phyloP scores from a whole-genome alignment of 2,329 filamentous ascomycete genomes.

The Penicillium aurantiogriseum region DNA sequence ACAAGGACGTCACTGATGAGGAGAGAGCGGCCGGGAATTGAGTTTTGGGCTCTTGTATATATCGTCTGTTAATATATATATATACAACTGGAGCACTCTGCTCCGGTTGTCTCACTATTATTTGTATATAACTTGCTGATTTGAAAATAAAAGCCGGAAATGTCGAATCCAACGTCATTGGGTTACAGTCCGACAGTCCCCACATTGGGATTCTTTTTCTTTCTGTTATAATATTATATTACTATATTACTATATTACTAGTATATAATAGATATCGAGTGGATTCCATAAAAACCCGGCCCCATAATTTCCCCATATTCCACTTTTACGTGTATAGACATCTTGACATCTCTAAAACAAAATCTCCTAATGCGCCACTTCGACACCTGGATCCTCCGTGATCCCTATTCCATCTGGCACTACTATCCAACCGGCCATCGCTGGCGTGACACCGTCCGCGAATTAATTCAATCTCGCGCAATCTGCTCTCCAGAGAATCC shows the following conservation, averaged over 20 bases:
- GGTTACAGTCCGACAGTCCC: slow-evolving; percentile 17
- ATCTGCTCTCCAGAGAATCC: slow-evolving; percentile 32
- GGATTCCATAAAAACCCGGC: slow-evolving; percentile 3
- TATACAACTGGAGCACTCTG: not conserved
- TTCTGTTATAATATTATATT: too few relatives aligned
- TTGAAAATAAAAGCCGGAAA: not conserved
- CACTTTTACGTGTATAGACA: not conserved
- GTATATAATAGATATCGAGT: not conserved
- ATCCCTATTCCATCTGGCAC: slow-evolving; percentile 42
- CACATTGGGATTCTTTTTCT: slow-evolving; percentile 1
- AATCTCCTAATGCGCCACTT: slow-evolving; percentile 31
- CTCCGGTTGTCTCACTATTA: not conserved
- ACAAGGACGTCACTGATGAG: slow-evolving; percentile 6
- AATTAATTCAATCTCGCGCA: slow-evolving; percentile 36
- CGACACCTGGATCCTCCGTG: slow-evolving; percentile 40
- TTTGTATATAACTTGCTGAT: too few relatives aligned
- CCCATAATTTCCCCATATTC: slow-evolving; percentile 15
- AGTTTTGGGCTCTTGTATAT: not conserved
- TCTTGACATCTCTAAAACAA: too few relatives aligned
- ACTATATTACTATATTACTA: too few relatives aligned
- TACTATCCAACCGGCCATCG: slow-evolving; percentile 38
- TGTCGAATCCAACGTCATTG: slow-evolving; percentile 23
- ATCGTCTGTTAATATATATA: not conserved
- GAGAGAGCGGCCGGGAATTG: slow-evolving; percentile 8
- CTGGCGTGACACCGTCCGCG: slow-evolving; percentile 38